Percentiles rank a stretch among this genome's conserved stretches.
These are phyloP conservation scores for Phytomonas sp. DNA, from an alignment of 208 protist species.

Conservation along the genomic window DNA sequence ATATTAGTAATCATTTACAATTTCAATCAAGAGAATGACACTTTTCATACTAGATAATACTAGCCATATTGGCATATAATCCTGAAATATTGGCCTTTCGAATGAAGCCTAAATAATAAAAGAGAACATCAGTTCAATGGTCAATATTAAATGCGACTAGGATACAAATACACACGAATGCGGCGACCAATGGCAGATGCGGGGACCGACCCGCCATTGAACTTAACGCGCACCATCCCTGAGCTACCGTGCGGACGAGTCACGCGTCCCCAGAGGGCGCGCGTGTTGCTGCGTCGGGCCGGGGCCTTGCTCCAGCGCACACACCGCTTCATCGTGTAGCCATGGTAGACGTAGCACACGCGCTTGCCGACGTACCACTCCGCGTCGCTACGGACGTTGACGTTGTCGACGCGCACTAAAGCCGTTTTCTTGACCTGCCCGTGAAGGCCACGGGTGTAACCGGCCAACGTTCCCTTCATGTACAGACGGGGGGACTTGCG, in stretches of 20 bases:
- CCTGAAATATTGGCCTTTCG: not conserved
- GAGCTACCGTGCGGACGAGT: slow-evolving; percentile 95
- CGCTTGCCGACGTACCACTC: slow-evolving; percentile 98
- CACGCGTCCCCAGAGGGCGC: slow-evolving; percentile 97
- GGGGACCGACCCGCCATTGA: slow-evolving; percentile 92
- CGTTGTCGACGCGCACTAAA: slow-evolving; percentile 96
- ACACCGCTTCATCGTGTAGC: slow-evolving; percentile 90
- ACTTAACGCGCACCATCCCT: slow-evolving; percentile 96
- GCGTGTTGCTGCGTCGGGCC: slow-evolving; percentile 82
- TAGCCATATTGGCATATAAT: not conserved
- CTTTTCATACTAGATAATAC: not conserved
- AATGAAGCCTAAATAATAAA: slow-evolving; percentile 8
- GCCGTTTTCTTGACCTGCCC: slow-evolving; percentile 93
- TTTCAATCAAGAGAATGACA: slow-evolving; percentile 8
- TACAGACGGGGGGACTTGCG: slow-evolving; percentile 85
- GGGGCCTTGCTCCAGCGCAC: slow-evolving; percentile 87
- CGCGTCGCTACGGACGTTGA: slow-evolving; percentile 92
- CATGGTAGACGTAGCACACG: slow-evolving; percentile 97
- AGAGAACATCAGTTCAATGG: slow-evolving; percentile 12
- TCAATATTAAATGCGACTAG: slow-evolving; percentile 92
- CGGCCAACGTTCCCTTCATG: slow-evolving; percentile 87
- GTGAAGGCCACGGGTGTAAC: slow-evolving; percentile 86
- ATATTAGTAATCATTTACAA: slow-evolving; percentile 1
- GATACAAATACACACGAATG: slow-evolving; percentile 98
- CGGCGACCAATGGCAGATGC: slow-evolving; percentile 92